Conservation (phyloP, 495 filamentous ascomycete genomes). For the Oidiodendron maius region DNA sequence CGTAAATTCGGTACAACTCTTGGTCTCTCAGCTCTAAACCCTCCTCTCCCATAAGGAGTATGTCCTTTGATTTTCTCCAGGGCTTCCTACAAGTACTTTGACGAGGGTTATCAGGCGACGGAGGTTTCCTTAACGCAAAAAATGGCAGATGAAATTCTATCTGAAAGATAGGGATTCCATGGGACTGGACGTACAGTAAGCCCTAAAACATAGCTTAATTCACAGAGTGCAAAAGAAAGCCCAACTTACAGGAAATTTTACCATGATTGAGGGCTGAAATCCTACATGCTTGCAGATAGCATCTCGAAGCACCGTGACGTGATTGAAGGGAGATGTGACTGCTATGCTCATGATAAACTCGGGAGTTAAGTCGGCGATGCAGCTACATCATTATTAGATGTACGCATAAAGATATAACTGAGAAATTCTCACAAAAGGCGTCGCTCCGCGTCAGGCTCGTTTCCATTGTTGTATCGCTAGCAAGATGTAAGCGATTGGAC, state of each 20-base stretch:
- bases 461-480: not conserved
- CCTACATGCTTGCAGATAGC: conserved; percentile 2
- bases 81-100: not conserved
- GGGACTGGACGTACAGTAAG: not conserved
- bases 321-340: not conserved
- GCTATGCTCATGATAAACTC: conserved; percentile 6
- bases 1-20: not conserved
- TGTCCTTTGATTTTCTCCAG: not conserved
- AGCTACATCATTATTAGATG: conserved; percentile 3
- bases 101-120: not conserved
- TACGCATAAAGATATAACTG: conserved; percentile 1
- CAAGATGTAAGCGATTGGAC: not conserved
- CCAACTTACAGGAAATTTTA: conserved; percentile 1
- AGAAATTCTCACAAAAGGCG: conserved; percentile 4
- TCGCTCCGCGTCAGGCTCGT: not conserved
- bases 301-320: conserved; percentile 3
- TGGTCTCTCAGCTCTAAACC: not conserved
- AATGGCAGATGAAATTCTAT: conserved; percentile 8
- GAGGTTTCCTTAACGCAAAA: not conserved
- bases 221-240: not conserved
- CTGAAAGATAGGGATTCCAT: conserved; percentile 1
- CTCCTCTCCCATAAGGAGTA: not conserved
- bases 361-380: conserved; percentile 3
- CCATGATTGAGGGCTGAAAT: not conserved
- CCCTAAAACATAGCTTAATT: not conserved